Percentiles rank a stretch among this genome's conserved stretches.
Conservation (phyloP, 345 rosid genomes). For the Melaleuca alternifolia region DNA sequence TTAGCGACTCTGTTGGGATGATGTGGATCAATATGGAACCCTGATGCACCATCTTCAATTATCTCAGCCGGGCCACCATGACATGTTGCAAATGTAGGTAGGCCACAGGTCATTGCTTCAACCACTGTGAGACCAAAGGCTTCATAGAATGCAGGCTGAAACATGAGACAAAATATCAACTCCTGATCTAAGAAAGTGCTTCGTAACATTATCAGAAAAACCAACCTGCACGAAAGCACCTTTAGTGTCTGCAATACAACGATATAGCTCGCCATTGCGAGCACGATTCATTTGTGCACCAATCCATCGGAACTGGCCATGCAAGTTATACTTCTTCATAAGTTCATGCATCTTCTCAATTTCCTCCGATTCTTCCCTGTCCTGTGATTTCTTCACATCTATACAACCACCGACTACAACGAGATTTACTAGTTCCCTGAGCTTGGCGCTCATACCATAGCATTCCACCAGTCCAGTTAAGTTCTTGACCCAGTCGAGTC, state of each 20-base stretch:
- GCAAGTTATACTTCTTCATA: slow-evolving; percentile 31
- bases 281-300: slow-evolving; percentile 47
- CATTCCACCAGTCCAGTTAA: slow-evolving; percentile 51
- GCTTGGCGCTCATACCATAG: slow-evolving; percentile 27
- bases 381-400: slow-evolving; percentile 28
- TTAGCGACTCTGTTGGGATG: slow-evolving; percentile 31
- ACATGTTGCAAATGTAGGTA: slow-evolving; percentile 51
- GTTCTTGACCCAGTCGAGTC: slow-evolving; percentile 52
- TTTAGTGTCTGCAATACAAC: slow-evolving; percentile 38
- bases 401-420: slow-evolving; percentile 38
- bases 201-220: background rate
- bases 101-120: slow-evolving; percentile 45
- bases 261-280: slow-evolving; percentile 49
- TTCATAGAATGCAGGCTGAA: slow-evolving; percentile 47
- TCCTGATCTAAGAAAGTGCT: background rate
- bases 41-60: slow-evolving; percentile 39
- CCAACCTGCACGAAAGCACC: slow-evolving; percentile 40
- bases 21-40: slow-evolving; percentile 48
- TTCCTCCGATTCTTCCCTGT: slow-evolving; percentile 44
- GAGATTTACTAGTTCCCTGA: slow-evolving; percentile 39
- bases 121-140: slow-evolving; percentile 57
- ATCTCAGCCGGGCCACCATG: slow-evolving; percentile 54
- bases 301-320: slow-evolving; percentile 46
- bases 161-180: background rate
- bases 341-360: slow-evolving; percentile 38